A percentile compares a stretch with the other conserved stretches of the same genome.
Conservation (phyloP, 306 rosid species). For the Sphenostylis stenocarpa region DNA sequence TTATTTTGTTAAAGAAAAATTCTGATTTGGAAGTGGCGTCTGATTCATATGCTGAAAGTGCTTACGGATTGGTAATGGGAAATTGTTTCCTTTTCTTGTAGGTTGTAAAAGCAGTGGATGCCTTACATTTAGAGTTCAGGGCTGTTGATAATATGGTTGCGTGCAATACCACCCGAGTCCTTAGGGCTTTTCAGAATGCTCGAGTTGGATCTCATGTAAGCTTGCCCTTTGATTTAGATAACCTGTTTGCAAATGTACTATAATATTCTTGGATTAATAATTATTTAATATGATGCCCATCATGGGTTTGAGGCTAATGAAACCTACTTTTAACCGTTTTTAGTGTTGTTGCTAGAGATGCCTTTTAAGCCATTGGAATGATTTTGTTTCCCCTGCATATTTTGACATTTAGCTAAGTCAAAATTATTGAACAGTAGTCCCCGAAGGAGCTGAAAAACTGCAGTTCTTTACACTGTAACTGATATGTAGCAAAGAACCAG, state of each 20-base stretch:
- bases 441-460: background rate
- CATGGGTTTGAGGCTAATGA: background rate
- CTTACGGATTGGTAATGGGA: slow-evolving; percentile 10
- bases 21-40: slow-evolving; percentile 7
- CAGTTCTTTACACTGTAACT: background rate
- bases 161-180: slow-evolving; percentile 67
- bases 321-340: background rate
- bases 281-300: background rate
- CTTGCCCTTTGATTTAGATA: slow-evolving; percentile 5
- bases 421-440: background rate
- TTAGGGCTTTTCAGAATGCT: slow-evolving; percentile 77
- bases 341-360: background rate
- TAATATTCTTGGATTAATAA: background rate
- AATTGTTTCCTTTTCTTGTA: slow-evolving; percentile 33
- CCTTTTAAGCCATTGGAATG: slow-evolving; percentile 3
- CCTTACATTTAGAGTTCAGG: slow-evolving; percentile 74
- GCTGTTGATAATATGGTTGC: slow-evolving; percentile 89
- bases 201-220: slow-evolving; percentile 92
- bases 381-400: background rate
- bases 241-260: background rate
- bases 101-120: slow-evolving; percentile 81
- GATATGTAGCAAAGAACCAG: background rate
- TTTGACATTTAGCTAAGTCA: background rate
- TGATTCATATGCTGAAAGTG: slow-evolving; percentile 10
- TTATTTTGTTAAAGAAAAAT: background rate